Evolutionary conservation across 768 basidiomycete species (phyloP).

Genomic region (Hemileccinum impolitum): DNA sequence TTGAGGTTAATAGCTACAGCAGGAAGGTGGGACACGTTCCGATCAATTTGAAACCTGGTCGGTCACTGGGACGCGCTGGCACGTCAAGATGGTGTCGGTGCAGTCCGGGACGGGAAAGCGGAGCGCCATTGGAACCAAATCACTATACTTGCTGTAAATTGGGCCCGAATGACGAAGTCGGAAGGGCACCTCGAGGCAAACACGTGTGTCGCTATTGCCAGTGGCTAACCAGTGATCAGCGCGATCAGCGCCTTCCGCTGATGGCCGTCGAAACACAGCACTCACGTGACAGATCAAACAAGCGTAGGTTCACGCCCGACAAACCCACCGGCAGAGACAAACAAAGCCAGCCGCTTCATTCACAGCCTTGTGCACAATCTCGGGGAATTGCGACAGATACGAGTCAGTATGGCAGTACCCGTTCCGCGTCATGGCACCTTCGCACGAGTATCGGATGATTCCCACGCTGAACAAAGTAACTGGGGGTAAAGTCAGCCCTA

Average conservation of each 20-base stretch:
- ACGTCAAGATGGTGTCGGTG: background rate
- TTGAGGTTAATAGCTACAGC: slow-evolving; percentile 17
- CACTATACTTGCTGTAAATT: background rate
- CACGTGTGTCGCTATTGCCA: slow-evolving; percentile 16
- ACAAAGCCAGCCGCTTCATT: slow-evolving; percentile 6
- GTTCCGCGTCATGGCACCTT: too few species aligned
- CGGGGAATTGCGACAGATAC: background rate
- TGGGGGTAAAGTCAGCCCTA: too few species aligned
- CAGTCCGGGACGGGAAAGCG: slow-evolving; percentile 14
- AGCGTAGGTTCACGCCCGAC: background rate
- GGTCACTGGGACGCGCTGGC: background rate
- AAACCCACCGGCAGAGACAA: slow-evolving; percentile 10
- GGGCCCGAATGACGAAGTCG: background rate
- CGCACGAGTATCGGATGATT: too few species aligned
- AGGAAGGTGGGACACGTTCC: slow-evolving; percentile 12
- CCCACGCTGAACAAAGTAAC: too few species aligned
- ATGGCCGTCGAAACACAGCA: slow-evolving; percentile 7
- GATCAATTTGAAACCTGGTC: slow-evolving; percentile 22
- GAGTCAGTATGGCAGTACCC: background rate
- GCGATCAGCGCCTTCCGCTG: slow-evolving; percentile 1
- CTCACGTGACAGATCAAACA: background rate
- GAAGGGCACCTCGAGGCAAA: slow-evolving; percentile 12
- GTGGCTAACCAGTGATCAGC: background rate
- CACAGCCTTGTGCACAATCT: background rate
- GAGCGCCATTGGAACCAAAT: slow-evolving; percentile 17